Evolutionary conservation across 345 rosid species (phyloP).

Genomic region (Rhodamnia rubescens): DNA sequence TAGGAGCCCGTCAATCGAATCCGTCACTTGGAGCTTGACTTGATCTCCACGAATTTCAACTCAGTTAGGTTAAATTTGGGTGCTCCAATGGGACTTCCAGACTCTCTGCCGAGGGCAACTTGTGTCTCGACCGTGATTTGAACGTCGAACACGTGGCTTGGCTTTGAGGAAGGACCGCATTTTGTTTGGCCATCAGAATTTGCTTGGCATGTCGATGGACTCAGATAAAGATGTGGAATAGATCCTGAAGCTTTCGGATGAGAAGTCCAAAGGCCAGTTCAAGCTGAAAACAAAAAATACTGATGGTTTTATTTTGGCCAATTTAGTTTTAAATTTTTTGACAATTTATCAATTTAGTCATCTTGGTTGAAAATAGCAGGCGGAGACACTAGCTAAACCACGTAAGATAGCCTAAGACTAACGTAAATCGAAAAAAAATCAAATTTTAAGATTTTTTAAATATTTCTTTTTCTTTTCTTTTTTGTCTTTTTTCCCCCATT

Average conservation of each 20-base stretch:
- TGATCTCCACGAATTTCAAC: neutral
- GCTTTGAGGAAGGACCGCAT: neutral
- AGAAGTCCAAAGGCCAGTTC: neutral
- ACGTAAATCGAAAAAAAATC: too few species aligned
- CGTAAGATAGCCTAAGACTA: rapidly evolving
- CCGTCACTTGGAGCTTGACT: neutral
- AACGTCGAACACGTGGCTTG: neutral
- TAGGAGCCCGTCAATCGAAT: neutral
- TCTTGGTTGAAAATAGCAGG: neutral
- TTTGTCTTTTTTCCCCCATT: neutral
- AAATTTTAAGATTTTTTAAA: neutral
- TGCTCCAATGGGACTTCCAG: neutral
- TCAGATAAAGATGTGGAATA: neutral
- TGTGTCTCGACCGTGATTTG: neutral
- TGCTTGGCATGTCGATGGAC: neutral
- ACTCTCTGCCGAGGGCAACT: neutral
- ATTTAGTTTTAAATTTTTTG: too few species aligned
- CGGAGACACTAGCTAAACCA: rapidly evolving
- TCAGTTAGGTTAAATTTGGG: neutral
- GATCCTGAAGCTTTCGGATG: neutral
- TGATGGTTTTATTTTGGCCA: too few species aligned
- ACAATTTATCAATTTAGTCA: too few species aligned
- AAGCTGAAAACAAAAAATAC: neutral
- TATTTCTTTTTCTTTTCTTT: neutral
- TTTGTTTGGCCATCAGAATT: neutral